A percentile compares a stretch with the other conserved stretches of the same genome.
phyloP scores from a whole-genome alignment of 2,329 filamentous ascomycete species.

The Diaporthe sp. region DNA sequence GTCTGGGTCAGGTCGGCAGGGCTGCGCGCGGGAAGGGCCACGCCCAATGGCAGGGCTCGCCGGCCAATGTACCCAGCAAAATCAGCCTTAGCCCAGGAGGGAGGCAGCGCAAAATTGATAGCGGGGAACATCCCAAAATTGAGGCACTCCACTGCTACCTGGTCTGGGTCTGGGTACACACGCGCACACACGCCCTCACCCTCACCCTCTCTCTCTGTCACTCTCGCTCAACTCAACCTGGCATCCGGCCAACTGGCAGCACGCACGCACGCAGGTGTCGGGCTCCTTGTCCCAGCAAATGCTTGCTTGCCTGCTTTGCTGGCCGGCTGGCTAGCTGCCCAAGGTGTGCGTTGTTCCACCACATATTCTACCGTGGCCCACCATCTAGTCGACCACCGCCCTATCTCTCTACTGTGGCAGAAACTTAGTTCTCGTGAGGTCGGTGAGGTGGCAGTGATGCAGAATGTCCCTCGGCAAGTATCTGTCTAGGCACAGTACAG shows the following conservation, averaged over 20 bases:
- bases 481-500: not conserved
- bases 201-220: not conserved
- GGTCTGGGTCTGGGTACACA: slow-evolving; percentile 24
- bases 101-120: slow-evolving; percentile 35
- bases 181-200: not conserved
- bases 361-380: slow-evolving; percentile 15
- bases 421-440: not conserved
- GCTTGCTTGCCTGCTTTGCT: not conserved
- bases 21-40: slow-evolving; percentile 10
- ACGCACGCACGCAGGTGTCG: slow-evolving; percentile 14
- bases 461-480: not conserved
- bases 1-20: slow-evolving; percentile 22
- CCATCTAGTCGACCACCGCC: not conserved
- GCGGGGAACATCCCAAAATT: slow-evolving; percentile 38
- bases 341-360: slow-evolving; percentile 26
- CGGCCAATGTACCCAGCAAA: slow-evolving; percentile 33
- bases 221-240: not conserved
- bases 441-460: not conserved
- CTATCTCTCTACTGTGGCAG: not conserved
- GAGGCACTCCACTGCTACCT: slow-evolving; percentile 35
- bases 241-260: slow-evolving; percentile 20
- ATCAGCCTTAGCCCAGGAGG: slow-evolving; percentile 32
- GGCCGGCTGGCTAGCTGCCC: slow-evolving; percentile 16
- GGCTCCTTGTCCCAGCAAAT: slow-evolving; percentile 1
- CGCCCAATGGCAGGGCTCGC: slow-evolving; percentile 33